Evolutionary conservation across 768 basidiomycete genomes (phyloP).

Genomic region (Kwoniella newhampshirensis): DNA sequence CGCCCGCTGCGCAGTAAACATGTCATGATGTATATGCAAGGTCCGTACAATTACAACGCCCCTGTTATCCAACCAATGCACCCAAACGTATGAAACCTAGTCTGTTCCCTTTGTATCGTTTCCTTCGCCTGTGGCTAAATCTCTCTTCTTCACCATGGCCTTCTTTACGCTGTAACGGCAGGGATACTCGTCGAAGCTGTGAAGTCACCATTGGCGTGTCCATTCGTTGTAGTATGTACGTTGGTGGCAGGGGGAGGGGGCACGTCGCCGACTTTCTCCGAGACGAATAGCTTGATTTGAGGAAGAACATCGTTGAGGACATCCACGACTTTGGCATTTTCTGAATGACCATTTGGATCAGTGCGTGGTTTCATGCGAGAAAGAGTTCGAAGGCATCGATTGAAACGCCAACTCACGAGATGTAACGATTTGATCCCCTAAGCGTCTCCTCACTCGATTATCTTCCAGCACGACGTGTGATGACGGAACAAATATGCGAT

Average conservation of each 20-base stretch:
- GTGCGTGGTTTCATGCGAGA: neutral
- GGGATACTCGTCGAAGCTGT: neutral
- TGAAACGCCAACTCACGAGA: conserved; percentile 65
- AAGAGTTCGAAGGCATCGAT: conserved; percentile 1
- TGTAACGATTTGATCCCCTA: conserved; percentile 63
- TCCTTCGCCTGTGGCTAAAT: too few relatives aligned
- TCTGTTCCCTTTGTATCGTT: too few relatives aligned
- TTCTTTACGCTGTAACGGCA: neutral
- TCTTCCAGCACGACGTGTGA: conserved; percentile 58
- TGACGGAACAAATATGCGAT: conserved; percentile 61
- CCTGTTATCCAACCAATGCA: too few relatives aligned
- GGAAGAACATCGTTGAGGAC: conserved; percentile 70
- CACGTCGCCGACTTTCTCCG: conserved; percentile 16
- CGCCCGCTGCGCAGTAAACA: too few relatives aligned
- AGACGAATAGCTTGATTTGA: conserved; percentile 63
- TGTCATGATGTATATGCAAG: too few relatives aligned
- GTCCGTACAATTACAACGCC: too few relatives aligned
- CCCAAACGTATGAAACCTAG: too few relatives aligned
- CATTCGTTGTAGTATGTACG: neutral
- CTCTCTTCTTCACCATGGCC: neutral
- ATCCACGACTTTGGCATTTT: conserved; percentile 70
- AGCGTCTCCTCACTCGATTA: conserved; percentile 59
- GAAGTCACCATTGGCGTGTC: conserved; percentile 1
- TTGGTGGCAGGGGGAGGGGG: neutral
- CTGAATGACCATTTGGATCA: too few relatives aligned